Conservation (phyloP, 306 rosid genomes). For the Pueraria montana region DNA sequence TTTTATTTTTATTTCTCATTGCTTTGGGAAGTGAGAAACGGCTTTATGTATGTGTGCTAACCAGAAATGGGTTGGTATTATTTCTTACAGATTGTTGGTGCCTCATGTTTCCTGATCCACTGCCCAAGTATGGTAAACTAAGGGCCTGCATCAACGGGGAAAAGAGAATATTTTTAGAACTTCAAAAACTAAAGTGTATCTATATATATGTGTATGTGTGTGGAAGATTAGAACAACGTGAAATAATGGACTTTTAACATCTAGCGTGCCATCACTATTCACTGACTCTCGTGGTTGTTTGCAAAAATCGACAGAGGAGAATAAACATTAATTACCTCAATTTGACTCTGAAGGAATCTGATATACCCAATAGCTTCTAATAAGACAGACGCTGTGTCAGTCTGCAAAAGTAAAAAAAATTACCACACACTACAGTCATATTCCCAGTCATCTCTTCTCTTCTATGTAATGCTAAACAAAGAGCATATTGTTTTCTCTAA, state of each 20-base stretch:
- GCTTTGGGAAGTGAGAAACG: conserved; percentile 59
- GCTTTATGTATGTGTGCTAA: conserved; percentile 34
- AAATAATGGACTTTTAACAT: conserved; percentile 46
- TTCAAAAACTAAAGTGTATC: conserved; percentile 13
- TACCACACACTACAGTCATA: conserved; percentile 59
- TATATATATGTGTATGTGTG: background rate
- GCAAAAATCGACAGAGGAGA: conserved; percentile 34
- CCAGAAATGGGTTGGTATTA: conserved; percentile 36
- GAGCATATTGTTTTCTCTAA: background rate
- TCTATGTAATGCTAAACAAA: conserved; percentile 36
- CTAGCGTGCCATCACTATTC: conserved; percentile 49
- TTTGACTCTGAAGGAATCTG: conserved; percentile 99
- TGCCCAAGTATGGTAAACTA: conserved; percentile 91
- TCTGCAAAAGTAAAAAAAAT: conserved; percentile 79
- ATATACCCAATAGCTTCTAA: conserved; percentile 99
- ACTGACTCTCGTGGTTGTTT: conserved; percentile 55
- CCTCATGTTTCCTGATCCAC: conserved; percentile 72
- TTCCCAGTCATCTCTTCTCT: conserved; percentile 47
- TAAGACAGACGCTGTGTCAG: conserved; percentile 99
- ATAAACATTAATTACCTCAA: conserved; percentile 81
- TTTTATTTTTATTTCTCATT: too few species aligned
- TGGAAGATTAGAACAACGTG: conserved; percentile 44
- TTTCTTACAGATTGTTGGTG: conserved; percentile 85
- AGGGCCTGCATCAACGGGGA: conserved; percentile 83
- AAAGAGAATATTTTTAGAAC: conserved; percentile 48